Evolutionary conservation across 2,329 filamentous ascomycete genomes (phyloP), one percentile per base, ranked within the genome.

Genomic region (Hymenoscyphus repandus): DNA sequence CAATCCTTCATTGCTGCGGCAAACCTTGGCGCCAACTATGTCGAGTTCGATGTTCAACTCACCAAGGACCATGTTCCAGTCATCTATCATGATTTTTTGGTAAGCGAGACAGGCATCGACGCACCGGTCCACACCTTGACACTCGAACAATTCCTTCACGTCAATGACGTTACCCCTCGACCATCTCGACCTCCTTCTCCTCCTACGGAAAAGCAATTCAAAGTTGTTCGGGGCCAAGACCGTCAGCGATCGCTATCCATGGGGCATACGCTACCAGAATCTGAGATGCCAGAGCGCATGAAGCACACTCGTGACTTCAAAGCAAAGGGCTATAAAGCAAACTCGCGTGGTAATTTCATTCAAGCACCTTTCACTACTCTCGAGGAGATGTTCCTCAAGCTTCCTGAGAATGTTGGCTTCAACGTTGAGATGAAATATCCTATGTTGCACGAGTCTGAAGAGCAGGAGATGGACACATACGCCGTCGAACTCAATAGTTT

Each of bases 351-450:
- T 47, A 90, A 90, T 66, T 95, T 95, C 62, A 97, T 99, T 62
- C 92, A 97, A 67, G 90, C 88, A 0, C 90, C 92, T 0, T 99
- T 99, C 70, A 91, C 92, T 6, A 99, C 93, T 0, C 76, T 99
- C 4, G 90, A 96, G 68, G 90, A 96, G 55, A 83, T 97, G 66
- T 96, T 99, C 72, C 80, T 81, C 62, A 85, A 91, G 64, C 73
- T 99, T 0, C 90, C 90, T 0, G 79, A 86, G 56, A 77, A 81
- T 12, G 87, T 95, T 18, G 91, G 93, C 12, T 99, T 99, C 78
- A 97, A 99, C 70, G 95, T 99, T 60, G 93, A 99, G 73, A 88
- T 99, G 79, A 97, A 99, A 71, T 99, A 99, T 66, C 93, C 93
- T 5, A 97, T 97, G 91, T 80, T 99, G 38, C 86, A 92, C 67